phyloP scores from a whole-genome alignment of 257 asterid genomes.

The Paraleonurus japonicus region DNA sequence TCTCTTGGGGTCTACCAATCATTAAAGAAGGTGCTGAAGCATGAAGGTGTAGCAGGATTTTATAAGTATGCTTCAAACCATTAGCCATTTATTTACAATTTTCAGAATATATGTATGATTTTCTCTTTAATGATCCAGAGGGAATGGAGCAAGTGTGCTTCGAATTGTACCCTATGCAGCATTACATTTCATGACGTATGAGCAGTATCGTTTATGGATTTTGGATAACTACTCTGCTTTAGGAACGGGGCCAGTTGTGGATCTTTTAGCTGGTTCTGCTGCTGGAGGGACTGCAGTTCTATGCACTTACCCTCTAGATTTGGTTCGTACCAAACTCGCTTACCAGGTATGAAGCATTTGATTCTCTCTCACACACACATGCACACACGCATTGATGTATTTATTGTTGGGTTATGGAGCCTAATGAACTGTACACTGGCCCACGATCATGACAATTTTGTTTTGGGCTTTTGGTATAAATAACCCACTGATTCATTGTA shows the following conservation, averaged over 20 bases:
- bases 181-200: slow-evolving; percentile 93
- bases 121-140: slow-evolving; percentile 42
- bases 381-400: not conserved
- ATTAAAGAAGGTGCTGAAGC: slow-evolving; percentile 73
- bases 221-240: slow-evolving; percentile 64
- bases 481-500: too few species aligned
- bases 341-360: slow-evolving; percentile 70
- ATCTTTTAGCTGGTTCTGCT: slow-evolving; percentile 94
- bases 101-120: not conserved
- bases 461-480: too few species aligned
- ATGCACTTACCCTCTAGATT: slow-evolving; percentile 96
- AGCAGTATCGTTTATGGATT: slow-evolving; percentile 77
- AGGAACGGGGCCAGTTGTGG: slow-evolving; percentile 89
- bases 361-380: not conserved
- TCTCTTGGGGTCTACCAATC: slow-evolving; percentile 83
- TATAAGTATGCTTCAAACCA: slow-evolving; percentile 58
- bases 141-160: slow-evolving; percentile 97
- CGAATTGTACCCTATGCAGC: slow-evolving; percentile 98
- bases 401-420: too few species aligned
- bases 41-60: slow-evolving; percentile 88
- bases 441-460: too few species aligned
- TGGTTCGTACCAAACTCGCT: slow-evolving; percentile 98
- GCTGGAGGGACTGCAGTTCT: slow-evolving; percentile 99
- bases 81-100: not conserved
- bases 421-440: too few species aligned